Percentiles rank a stretch among this genome's conserved stretches.
phyloP scores from a whole-genome alignment of 192 early-diverging fungal genomes.

The Coemansia pectinata region DNA sequence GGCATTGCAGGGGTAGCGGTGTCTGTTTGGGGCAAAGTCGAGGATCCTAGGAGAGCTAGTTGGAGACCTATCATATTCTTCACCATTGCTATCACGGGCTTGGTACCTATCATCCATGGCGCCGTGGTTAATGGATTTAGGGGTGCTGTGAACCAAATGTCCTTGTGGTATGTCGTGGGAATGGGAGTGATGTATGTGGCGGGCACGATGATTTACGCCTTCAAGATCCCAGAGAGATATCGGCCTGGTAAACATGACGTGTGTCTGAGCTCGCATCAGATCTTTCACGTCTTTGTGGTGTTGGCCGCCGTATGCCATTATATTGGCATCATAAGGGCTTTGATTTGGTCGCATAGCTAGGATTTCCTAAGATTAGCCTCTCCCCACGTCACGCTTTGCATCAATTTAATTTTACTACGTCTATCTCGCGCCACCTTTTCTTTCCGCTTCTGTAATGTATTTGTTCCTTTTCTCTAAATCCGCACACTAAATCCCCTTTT shows the following conservation, averaged over 20 bases:
- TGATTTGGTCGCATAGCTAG: slow-evolving; percentile 32
- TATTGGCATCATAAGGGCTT: slow-evolving; percentile 65
- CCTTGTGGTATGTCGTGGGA: slow-evolving; percentile 63
- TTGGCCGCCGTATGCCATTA: slow-evolving; percentile 74
- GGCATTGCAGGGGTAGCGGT: slow-evolving; percentile 67
- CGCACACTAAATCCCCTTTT: background rate
- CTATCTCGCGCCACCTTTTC: background rate
- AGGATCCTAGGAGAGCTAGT: slow-evolving; percentile 70
- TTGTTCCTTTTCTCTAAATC: background rate
- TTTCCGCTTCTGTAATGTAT: background rate
- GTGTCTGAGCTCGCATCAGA: slow-evolving; percentile 84
- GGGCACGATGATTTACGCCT: slow-evolving; percentile 84
- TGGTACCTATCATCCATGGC: slow-evolving; percentile 78
- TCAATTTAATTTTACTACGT: background rate
- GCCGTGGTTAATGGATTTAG: slow-evolving; percentile 67
- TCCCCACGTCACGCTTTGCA: background rate
- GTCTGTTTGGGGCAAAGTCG: slow-evolving; percentile 62
- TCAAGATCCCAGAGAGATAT: slow-evolving; percentile 78
- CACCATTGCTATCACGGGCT: slow-evolving; percentile 71
- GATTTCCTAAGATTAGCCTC: background rate
- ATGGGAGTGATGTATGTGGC: slow-evolving; percentile 77
- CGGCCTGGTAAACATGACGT: slow-evolving; percentile 81
- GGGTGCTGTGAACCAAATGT: slow-evolving; percentile 55
- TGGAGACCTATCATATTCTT: slow-evolving; percentile 79
- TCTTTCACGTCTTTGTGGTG: slow-evolving; percentile 87